Conservation (phyloP, 2,329 filamentous ascomycete species). For the Beauveria caledonica region DNA sequence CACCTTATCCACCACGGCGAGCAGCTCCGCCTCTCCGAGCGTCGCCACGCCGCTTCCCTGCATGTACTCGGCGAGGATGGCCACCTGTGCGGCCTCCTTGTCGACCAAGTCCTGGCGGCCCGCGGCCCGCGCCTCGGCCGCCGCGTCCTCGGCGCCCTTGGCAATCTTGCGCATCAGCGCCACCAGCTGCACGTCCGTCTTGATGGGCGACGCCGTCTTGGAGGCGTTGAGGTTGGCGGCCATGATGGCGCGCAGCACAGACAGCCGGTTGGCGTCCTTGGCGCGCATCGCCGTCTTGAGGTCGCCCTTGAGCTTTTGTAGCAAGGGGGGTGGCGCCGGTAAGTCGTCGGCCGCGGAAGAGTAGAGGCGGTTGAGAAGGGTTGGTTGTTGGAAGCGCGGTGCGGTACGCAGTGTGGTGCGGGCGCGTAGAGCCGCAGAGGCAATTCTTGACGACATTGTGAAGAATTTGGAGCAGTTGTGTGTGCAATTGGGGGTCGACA, state of each 20-base stretch:
- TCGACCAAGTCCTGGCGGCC: conserved; percentile 60
- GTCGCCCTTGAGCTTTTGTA: conserved; percentile 49
- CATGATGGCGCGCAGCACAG: conserved; percentile 61
- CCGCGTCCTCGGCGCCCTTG: conserved; percentile 20
- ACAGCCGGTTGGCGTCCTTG: conserved; percentile 56
- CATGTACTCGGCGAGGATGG: conserved; percentile 58
- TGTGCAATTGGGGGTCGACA: not conserved
- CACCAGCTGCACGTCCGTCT: conserved; percentile 61
- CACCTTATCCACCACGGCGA: conserved; percentile 40
- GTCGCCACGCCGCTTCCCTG: conserved; percentile 50
- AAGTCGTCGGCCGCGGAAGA: not conserved
- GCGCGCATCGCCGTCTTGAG: conserved; percentile 59
- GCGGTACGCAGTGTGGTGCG: not conserved
- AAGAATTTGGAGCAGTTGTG: not conserved
- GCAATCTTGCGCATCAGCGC: conserved; percentile 61
- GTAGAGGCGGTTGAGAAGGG: not conserved
- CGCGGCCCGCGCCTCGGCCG: conserved; percentile 29
- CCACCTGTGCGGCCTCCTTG: conserved; percentile 60
- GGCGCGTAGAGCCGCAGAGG: not conserved
- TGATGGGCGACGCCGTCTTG: conserved; percentile 63
- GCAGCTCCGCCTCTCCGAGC: conserved; percentile 51
- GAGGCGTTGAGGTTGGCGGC: conserved; percentile 65
- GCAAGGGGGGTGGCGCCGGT: conserved; percentile 33
- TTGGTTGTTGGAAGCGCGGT: not conserved
- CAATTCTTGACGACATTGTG: not conserved